phyloP scores from a whole-genome alignment of 129 eudicot species.

The Apium graveolens region DNA sequence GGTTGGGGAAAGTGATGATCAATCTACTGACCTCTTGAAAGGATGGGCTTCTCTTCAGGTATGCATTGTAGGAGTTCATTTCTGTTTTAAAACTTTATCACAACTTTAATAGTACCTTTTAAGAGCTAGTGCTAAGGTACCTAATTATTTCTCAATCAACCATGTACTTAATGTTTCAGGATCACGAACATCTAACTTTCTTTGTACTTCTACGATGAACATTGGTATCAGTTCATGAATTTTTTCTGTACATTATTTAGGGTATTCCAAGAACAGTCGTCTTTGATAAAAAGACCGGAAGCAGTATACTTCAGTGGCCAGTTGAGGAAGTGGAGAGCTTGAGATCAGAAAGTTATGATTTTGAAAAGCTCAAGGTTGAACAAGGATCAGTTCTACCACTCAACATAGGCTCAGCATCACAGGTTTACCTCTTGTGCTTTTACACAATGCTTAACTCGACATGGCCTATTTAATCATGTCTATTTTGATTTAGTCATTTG shows the following conservation, averaged over 20 bases:
- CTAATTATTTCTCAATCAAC: neutral
- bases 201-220: neutral
- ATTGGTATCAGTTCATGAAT: neutral
- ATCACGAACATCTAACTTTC: neutral
- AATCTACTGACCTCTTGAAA: conserved; percentile 49
- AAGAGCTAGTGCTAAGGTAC: neutral
- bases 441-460: neutral
- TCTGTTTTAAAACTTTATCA: neutral
- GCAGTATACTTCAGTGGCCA: conserved; percentile 81
- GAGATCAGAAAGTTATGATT: conserved; percentile 26
- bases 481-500: neutral
- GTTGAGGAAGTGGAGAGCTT: conserved; percentile 68
- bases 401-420: conserved; percentile 48
- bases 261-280: conserved; percentile 79
- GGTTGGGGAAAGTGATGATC: conserved; percentile 73
- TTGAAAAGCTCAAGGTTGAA: conserved; percentile 31
- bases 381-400: conserved; percentile 77
- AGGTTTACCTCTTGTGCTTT: conserved; percentile 33
- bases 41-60: conserved; percentile 97
- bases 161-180: neutral
- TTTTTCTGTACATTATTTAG: conserved; percentile 22
- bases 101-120: neutral
- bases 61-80: neutral
- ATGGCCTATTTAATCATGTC: neutral
- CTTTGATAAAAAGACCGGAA: conserved; percentile 63